phyloP scores from a whole-genome alignment of 2,329 filamentous ascomycete genomes.

The Colletotrichum sp. region DNA sequence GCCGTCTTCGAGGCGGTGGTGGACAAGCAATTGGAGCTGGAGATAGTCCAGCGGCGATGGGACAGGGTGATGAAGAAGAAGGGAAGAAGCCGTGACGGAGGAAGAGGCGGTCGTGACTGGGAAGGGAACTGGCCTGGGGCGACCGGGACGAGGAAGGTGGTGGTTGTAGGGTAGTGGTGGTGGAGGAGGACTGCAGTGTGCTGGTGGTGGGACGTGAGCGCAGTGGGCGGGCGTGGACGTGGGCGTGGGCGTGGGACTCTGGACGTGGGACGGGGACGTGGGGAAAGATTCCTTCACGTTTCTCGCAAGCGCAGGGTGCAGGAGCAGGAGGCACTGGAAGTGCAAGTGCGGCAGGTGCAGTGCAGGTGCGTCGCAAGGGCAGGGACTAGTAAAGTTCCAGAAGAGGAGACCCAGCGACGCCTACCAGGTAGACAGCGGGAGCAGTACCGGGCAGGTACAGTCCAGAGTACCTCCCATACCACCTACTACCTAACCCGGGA shows the following conservation, averaged over 20 bases:
- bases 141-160: constrained; percentile 2
- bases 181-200: background rate
- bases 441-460: background rate
- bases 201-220: constrained; percentile 5
- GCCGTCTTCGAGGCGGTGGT: background rate
- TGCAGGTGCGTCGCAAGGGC: background rate
- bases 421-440: background rate
- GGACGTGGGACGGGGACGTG: constrained; percentile 8
- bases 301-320: background rate
- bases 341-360: background rate
- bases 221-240: background rate
- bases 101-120: constrained; percentile 15
- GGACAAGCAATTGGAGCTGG: background rate
- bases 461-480: background rate
- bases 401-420: background rate
- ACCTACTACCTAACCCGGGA: background rate
- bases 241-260: background rate
- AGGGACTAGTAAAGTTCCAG: background rate
- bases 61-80: background rate
- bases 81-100: background rate
- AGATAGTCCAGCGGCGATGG: background rate
- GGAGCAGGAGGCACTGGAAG: background rate
- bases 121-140: background rate
- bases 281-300: background rate
- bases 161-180: background rate